Percentiles rank a stretch among this genome's conserved stretches.
These are phyloP conservation scores for Gracilaria caudata DNA, from an alignment of 23 red algal species.

Conservation along the genomic window DNA sequence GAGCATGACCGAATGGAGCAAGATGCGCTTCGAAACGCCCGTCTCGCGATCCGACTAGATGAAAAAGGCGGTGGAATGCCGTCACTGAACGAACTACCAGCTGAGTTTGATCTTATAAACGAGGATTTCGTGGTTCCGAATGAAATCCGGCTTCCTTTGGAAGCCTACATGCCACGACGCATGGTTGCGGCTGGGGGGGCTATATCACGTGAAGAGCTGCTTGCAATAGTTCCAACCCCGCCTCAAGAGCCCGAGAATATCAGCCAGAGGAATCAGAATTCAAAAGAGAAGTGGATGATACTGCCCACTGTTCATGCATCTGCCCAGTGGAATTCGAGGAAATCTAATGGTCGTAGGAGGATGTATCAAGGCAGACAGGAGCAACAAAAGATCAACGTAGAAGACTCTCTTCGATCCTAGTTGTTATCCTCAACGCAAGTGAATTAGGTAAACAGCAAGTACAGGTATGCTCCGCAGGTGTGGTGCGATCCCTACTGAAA, in stretches of 20 bases:
- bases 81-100: not conserved
- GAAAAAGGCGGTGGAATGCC: slow-evolving; percentile 6
- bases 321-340: slow-evolving; percentile 39
- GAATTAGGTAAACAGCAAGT: not conserved
- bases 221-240: slow-evolving; percentile 20
- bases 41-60: slow-evolving; percentile 15
- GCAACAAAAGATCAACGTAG: not conserved
- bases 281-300: slow-evolving; percentile 3
- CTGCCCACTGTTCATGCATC: slow-evolving; percentile 31
- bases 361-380: not conserved
- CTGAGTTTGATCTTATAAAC: slow-evolving; percentile 14
- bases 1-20: slow-evolving; percentile 60
- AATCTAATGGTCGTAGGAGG: slow-evolving; percentile 11
- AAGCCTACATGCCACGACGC: slow-evolving; percentile 66
- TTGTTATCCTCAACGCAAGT: not conserved
- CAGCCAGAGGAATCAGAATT: not conserved
- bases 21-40: slow-evolving; percentile 69
- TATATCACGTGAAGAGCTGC: slow-evolving; percentile 5
- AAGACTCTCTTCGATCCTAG: not conserved
- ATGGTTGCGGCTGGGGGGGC: slow-evolving; percentile 6
- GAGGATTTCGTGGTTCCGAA: slow-evolving; percentile 46
- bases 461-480: not conserved
- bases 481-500: not conserved
- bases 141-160: slow-evolving; percentile 59
- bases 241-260: not conserved